Base-by-base conservation (phyloP, 306 rosid genomes). In the Sesbania bispinosa region DNA sequence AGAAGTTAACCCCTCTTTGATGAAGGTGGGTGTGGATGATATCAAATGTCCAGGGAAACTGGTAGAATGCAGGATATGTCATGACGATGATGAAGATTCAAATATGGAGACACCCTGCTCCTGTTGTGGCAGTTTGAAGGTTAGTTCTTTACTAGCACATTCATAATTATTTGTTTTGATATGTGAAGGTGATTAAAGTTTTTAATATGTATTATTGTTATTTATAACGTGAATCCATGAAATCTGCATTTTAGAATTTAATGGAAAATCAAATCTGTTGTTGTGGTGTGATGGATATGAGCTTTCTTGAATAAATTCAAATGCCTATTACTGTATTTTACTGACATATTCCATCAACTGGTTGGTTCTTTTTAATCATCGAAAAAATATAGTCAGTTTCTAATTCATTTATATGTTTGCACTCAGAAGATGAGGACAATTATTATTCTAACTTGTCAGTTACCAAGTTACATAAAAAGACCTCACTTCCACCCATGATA, bases 91-190 rank as follows among this genome's bases (percentile, higher is more conserved):
- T 74, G 93, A 83, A 45, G 92, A 88, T 85, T 82, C 84, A 9
- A 95, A 88, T 63, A 88, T 95, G 99, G 99, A 95, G 79, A 64
- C 92, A 3, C 99, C 99, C n/a, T 95, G 99, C 82, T 95, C 90
- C 1, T 95, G 97, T 62, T 84, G 96, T 76, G 99, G 99, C 65
- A 95, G 96, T 83, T 86, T 95, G 87, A 91, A 88, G 99, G 99
- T 95, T 43, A 13, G 59, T 15, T 69, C 35, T 48, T 10, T 54
- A 7, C 64, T 39, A 42, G 42, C 30, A 42, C 53, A 8, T 41
- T 64, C 16, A 16, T 62, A 59, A 8, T 68, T 9, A 1, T 10
- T 29, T 70, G 78, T 61, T 62, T 58, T 54, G 36, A 27, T n/a
- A 24, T 7, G 53, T 64, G 68, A 33, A 35, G 26, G 7, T 69